These are phyloP conservation scores for Hemerocallis citrina DNA, from an alignment of 106 monocot genomes.

Conservation along the genomic window DNA sequence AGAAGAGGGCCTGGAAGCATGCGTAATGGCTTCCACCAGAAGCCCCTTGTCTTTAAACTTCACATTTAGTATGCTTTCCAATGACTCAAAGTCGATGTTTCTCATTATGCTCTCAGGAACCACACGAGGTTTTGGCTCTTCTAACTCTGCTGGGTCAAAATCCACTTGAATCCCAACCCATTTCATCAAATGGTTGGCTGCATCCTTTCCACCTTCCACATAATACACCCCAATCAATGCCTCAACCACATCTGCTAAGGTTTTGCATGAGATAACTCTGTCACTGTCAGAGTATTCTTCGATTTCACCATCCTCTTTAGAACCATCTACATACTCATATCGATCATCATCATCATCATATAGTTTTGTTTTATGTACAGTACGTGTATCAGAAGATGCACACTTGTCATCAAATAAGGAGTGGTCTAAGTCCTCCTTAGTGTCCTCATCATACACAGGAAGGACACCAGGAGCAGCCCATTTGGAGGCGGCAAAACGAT, in stretches of 20 bases:
- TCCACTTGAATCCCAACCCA: constrained; percentile 93
- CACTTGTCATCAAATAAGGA: constrained; percentile 37
- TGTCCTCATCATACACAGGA: constrained; percentile 95
- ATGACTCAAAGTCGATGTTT: constrained; percentile 69
- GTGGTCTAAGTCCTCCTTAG: constrained; percentile 48
- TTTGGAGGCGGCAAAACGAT: constrained; percentile 85
- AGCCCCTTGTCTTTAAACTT: constrained; percentile 61
- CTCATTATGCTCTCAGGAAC: constrained; percentile 75
- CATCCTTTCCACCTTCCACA: constrained; percentile 84
- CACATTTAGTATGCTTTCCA: constrained; percentile 56
- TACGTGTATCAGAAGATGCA: neutral
- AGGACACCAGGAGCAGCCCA: constrained; percentile 98
- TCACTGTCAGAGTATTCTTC: constrained; percentile 80
- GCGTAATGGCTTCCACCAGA: constrained; percentile 88
- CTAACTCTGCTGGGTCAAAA: constrained; percentile 47
- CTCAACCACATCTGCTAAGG: constrained; percentile 95
- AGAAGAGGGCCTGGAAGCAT: constrained; percentile 97
- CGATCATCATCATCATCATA: constrained; percentile 56
- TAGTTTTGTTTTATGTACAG: constrained; percentile 7
- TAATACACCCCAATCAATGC: constrained; percentile 96
- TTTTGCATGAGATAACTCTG: constrained; percentile 94
- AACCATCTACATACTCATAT: constrained; percentile 44
- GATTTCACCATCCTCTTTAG: constrained; percentile 80
- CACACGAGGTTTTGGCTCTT: constrained; percentile 34
- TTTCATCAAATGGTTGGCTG: constrained; percentile 87